Percentiles rank a stretch among this genome's conserved stretches.
phyloP scores from a whole-genome alignment of 1,284 basidiomycete genomes.

The Ganoderma multipileum region DNA sequence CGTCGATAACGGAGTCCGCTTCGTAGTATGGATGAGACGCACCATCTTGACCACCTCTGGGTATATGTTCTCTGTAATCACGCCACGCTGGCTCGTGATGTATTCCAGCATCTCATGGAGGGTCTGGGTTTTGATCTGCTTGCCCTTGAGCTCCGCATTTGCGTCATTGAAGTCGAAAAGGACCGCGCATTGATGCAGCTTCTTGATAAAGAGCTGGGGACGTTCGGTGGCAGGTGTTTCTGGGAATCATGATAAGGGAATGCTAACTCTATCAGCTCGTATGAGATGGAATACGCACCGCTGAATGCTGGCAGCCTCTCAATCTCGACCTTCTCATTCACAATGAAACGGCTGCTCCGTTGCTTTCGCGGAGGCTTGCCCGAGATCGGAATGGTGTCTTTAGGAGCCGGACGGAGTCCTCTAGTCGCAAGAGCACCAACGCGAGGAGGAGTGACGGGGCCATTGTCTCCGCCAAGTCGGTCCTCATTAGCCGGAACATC shows the following conservation, averaged over 20 bases:
- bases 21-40: constrained; percentile 38
- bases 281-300: constrained; percentile 63
- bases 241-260: constrained; percentile 40
- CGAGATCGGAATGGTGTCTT: constrained; percentile 94
- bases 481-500: constrained; percentile 63
- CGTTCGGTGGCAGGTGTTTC: constrained; percentile 93
- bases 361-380: constrained; percentile 97
- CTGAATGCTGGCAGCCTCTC: constrained; percentile 94
- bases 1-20: constrained; percentile 13
- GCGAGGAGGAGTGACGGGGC: constrained; percentile 65
- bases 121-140: constrained; percentile 98
- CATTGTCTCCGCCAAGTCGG: constrained; percentile 55
- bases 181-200: constrained; percentile 95
- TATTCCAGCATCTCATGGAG: constrained; percentile 99
- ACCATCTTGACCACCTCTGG: constrained; percentile 99
- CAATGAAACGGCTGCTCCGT: constrained; percentile 94
- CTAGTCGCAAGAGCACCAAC: constrained; percentile 64
- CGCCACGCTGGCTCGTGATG: constrained; percentile 95
- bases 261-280: constrained; percentile 1
- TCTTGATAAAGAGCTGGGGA: constrained; percentile 92
- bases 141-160: constrained; percentile 93
- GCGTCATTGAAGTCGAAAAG: constrained; percentile 99
- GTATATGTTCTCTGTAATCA: constrained; percentile 98
- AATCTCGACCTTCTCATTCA: constrained; percentile 96
- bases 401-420: constrained; percentile 59